Percentiles rank a stretch among this genome's conserved stretches.
phyloP scores from a whole-genome alignment of 169 alveolate genomes.

The Cryptosporidium xiaoi region DNA sequence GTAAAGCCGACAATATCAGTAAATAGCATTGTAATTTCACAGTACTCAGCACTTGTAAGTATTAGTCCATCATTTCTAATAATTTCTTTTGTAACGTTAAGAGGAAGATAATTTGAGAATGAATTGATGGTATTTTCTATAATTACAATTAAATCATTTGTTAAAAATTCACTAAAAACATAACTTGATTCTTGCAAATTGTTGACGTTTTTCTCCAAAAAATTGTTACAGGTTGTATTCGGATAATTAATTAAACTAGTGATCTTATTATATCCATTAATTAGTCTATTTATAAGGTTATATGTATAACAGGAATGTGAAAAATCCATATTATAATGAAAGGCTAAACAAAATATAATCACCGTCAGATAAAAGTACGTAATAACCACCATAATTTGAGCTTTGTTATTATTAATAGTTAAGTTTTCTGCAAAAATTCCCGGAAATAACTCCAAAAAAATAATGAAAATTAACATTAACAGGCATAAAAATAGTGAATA shows the following conservation, averaged over 20 bases:
- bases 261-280: conserved; percentile 2
- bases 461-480: neutral
- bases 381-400: neutral
- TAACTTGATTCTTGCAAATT: neutral
- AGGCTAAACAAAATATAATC: neutral
- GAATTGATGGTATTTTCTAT: conserved; percentile 12
- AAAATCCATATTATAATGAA: conserved; percentile 18
- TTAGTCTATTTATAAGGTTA: neutral
- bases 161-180: conserved; percentile 15
- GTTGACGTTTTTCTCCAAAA: neutral
- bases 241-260: neutral
- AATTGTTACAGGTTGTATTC: neutral
- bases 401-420: neutral
- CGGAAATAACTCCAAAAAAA: neutral
- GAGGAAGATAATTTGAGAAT: conserved; percentile 55
- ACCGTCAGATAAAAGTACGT: neutral
- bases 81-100: neutral
- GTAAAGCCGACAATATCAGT: conserved; percentile 70
- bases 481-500: neutral
- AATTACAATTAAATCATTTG: neutral
- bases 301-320: neutral
- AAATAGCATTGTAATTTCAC: conserved; percentile 61
- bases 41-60: neutral
- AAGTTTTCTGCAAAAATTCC: neutral
- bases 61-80: conserved; percentile 1